A percentile compares a stretch with the other conserved stretches of the same genome.
Conservation (phyloP, 2,329 filamentous ascomycete genomes). For the Exophiala phaeomuriformis region DNA sequence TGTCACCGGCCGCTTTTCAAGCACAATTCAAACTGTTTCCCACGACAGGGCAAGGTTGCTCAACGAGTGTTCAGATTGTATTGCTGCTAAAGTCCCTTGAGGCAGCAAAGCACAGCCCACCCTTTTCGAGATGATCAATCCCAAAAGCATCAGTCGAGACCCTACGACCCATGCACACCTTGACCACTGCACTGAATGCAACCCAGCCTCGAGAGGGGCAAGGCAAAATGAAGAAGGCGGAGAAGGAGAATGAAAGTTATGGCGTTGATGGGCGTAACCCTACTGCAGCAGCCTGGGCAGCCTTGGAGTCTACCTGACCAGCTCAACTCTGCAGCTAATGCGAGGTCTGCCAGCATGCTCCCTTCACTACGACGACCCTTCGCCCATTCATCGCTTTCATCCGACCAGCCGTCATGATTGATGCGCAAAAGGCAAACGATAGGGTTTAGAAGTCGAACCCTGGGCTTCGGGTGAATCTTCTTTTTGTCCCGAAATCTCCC, state of each 20-base stretch:
- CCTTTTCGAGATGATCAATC: neutral
- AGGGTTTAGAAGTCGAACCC: neutral
- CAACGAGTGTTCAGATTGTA: too few species aligned
- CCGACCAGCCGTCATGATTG: neutral
- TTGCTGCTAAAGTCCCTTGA: neutral
- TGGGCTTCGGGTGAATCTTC: neutral
- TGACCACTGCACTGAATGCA: neutral
- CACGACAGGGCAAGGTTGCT: too few species aligned
- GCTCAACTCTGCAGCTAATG: neutral
- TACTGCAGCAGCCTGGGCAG: neutral
- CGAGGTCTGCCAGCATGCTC: neutral
- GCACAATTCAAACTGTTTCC: too few species aligned
- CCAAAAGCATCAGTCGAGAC: neutral
- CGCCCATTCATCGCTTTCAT: neutral
- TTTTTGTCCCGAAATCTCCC: slow-evolving; percentile 11
- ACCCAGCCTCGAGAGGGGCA: neutral
- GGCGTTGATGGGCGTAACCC: neutral
- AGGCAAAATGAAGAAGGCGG: neutral
- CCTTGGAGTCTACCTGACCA: neutral
- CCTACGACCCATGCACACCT: neutral
- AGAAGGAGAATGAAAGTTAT: too few species aligned
- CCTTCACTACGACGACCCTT: neutral
- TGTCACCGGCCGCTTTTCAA: too few species aligned
- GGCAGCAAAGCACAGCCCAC: neutral
- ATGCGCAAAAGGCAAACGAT: neutral